Base-by-base conservation (phyloP, 208 protist genomes). In the Spongospora subterranea region DNA sequence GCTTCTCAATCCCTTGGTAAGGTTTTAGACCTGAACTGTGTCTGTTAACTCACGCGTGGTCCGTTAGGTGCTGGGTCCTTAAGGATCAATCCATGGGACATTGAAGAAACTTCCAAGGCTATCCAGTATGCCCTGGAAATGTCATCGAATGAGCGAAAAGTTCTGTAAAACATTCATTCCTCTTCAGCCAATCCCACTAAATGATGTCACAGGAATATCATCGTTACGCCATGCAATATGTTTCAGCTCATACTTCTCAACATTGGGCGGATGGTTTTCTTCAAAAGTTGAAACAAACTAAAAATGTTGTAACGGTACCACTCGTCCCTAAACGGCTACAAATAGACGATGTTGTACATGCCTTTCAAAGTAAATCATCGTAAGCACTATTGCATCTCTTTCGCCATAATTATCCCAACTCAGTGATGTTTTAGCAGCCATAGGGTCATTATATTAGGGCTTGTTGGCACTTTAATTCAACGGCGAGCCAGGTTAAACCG, bases 91-190 rank as follows among this genome's bases (percentile, higher is more conserved):
- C 71, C 71, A 35, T 82, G 71, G 71, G 71, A 82, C 40, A 43
- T 82, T n/a, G 40, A 45, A 40, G 71, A 82, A n/a, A 82, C 71
- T 6, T 6, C 71, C n/a, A 6, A 82, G 71, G 71, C 71, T 45
- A 82, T 82, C 6, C 71, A 45, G 71, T 82, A 82, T n/a, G 71
- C 71, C 17, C n/a, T 82, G n/a, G 71, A 82, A n/a, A 82, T 82
- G 71, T 82, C 17, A 39, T n/a, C 71, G 6, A 43, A 6, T n/a
- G 71, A 82, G 71, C n/a, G 71, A 39, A 6, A 82, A n/a, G 71
- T 82, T 20, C 35, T n/a, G n/a, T n/a, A n/a, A n/a, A 60, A 60
- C 24, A 24, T 60, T 60, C 50, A n/a, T n/a, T n/a, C n/a, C n/a
- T n/a, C n/a, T n/a, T n/a, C n/a, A n/a, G n/a, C n/a, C n/a, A n/a